Evolutionary conservation across 2,329 filamentous ascomycete genomes (phyloP), one percentile per base, ranked within the genome.

Genomic region (Teratosphaeriaceae sp.): DNA sequence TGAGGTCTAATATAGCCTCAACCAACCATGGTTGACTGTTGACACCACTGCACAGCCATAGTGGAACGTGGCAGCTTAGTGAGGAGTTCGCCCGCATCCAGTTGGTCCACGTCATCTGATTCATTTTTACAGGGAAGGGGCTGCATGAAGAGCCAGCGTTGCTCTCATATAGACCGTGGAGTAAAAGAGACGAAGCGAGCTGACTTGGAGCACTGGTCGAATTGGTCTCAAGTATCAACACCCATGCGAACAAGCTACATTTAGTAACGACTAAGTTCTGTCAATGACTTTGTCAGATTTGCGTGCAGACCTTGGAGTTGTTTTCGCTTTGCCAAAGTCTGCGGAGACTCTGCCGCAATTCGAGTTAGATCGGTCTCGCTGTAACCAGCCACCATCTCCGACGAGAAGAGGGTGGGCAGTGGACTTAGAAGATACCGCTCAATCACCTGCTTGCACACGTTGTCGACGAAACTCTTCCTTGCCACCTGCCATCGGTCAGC

Each of bases 401-500:
- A 23, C 26, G 40, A 43, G 33, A 43, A 43, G 40, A 38, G n/a
- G 21, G n/a, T 15, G 6, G 40, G 31, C 16, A 43, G 31, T 7
- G 13, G 3, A 12, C 40, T 21, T 12, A 43, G 21, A 19, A 43
- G 40, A 30, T 43, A 33, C 9, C 40, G 20, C 31, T 43, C 40
- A 19, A 43, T 37, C 9, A 43, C 40, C 33, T 43, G 40, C 18
- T 30, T 30, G 12, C 27, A 30, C 27, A 30, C 27, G 27, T 30
- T 30, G 27, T 30, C 27, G 27, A 30, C 24, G 15, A 35, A 35
- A 35, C 21, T 43, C 21, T 43, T 38, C 11, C 30, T 16, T 16
- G 33, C 31, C 16, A 21, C 20, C 31, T 35, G 31, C 16, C 16
- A 5, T 20, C 7, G 15, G 31, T 35, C 31, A 35, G 31, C 6